These are phyloP conservation scores for Phlegmacium glaucopus DNA, from an alignment of 768 basidiomycete species.

Conservation along the genomic window DNA sequence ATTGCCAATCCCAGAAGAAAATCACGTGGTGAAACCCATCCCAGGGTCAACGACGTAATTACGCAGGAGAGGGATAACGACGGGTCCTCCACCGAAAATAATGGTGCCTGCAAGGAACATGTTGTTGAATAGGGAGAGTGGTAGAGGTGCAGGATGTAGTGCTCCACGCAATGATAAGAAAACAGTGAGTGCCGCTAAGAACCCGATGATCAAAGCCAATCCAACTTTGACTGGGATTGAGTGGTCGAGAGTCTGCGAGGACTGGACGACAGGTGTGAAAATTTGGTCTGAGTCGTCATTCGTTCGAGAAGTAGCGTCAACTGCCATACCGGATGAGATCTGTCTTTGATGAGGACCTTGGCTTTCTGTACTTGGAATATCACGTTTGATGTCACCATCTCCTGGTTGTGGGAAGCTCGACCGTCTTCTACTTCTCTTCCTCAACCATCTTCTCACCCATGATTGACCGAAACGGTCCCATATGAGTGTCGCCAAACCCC, in stretches of 20 bases:
- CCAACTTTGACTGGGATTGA: neutral
- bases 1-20: constrained; percentile 53
- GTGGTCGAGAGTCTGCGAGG: constrained; percentile 13
- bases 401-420: constrained; percentile 6
- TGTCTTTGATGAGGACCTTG: constrained; percentile 9
- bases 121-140: constrained; percentile 39
- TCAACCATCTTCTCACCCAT: constrained; percentile 13
- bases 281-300: neutral
- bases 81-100: constrained; percentile 54
- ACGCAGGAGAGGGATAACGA: constrained; percentile 51
- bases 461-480: constrained; percentile 33
- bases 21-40: constrained; percentile 51
- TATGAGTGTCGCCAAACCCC: constrained; percentile 33
- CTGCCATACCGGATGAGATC: neutral
- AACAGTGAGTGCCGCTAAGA: constrained; percentile 24
- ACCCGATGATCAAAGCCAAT: constrained; percentile 18
- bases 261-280: neutral
- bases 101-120: constrained; percentile 47
- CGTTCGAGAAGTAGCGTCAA: neutral
- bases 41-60: constrained; percentile 48
- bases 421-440: constrained; percentile 5
- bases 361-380: neutral
- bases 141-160: constrained; percentile 20
- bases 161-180: constrained; percentile 27
- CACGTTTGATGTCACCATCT: constrained; percentile 7